Evolutionary conservation across 345 rosid genomes (phyloP), one percentile per base, ranked within the genome.

Genomic region (Boechera stricta): DNA sequence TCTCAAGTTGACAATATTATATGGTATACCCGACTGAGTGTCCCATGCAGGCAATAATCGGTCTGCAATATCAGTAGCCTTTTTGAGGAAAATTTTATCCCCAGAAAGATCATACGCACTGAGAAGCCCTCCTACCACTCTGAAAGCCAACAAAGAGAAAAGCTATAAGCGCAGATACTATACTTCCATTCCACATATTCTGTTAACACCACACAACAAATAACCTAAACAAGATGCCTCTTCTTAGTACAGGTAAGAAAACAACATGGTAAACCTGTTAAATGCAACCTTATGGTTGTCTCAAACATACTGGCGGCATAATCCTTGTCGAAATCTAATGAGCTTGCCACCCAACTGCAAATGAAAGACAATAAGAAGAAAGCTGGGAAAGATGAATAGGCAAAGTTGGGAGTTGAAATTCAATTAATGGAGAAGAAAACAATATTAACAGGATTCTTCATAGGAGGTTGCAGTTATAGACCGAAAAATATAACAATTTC

Each of bases 91-190:
- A 77, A 93, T 41, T 76, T 84, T 84, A 77, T 96, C 99, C 66
- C 88, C 86, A 38, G 98, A 91, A 54, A 96, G 97, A 86, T 96
- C 99, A 74, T 91, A 91, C 1, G 97, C 84, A 78, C 99, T 96
- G 71, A 96, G 98, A 82, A 96, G 97, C 53, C 98, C 98, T 72
- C 99, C 99, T 16, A 96, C 94, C 79, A 96, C 99, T 85, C 99
- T 96, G 86, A 67, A 56, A 81, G 73, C 69, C 69, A 78, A 63
- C 8, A 78, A 77, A 76, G 61, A 39, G 60, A 71, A 52, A 32
- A 32, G 56, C 31, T 47, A 18, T 61, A 64, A 66, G 24, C 18
- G 56, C 52, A 44, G 36, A 61, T 58, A 52, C 47, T 45, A 69
- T 11, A 67, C 10, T 28, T 26, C n/a, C 38, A 10, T 45, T 10